These are phyloP conservation scores for Alternaria consortialis DNA, from an alignment of 2,329 filamentous ascomycete genomes.

Conservation along the genomic window DNA sequence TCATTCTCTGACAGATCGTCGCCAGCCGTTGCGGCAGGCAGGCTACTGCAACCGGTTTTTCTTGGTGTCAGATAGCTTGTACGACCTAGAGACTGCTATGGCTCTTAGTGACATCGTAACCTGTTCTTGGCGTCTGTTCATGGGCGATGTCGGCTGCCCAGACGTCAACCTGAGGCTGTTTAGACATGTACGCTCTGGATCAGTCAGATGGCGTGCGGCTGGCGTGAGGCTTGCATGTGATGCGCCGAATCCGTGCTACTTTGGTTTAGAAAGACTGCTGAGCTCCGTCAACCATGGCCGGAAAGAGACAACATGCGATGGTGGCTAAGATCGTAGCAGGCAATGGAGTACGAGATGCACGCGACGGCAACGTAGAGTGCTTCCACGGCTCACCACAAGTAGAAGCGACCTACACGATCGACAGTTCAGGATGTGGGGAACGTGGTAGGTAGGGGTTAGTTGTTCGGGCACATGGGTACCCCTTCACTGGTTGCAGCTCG, in stretches of 20 bases:
- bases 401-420: conserved; percentile 41
- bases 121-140: conserved; percentile 9
- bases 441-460: conserved; percentile 28
- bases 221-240: conserved; percentile 34
- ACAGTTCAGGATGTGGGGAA: conserved; percentile 44
- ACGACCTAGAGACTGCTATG: conserved; percentile 8
- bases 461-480: conserved; percentile 29
- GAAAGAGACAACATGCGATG: conserved; percentile 27
- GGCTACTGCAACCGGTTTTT: conserved; percentile 39
- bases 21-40: conserved; percentile 37
- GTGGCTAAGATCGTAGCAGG: conserved; percentile 28
- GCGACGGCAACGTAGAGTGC: conserved; percentile 26
- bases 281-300: conserved; percentile 27
- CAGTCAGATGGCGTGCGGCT: conserved; percentile 23
- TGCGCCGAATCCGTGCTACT: conserved; percentile 24
- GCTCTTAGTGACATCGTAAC: conserved; percentile 4
- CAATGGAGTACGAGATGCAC: conserved; percentile 23
- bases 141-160: conserved; percentile 25
- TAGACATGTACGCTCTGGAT: conserved; percentile 15
- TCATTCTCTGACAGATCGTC: conserved; percentile 30
- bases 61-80: conserved; percentile 20
- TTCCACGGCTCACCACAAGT: conserved; percentile 26
- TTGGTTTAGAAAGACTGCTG: conserved; percentile 15
- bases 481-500: conserved; percentile 20
- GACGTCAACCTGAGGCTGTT: conserved; percentile 1